Conservation (phyloP, 768 basidiomycete genomes). For the Tubosaeta brunneosetosa region DNA sequence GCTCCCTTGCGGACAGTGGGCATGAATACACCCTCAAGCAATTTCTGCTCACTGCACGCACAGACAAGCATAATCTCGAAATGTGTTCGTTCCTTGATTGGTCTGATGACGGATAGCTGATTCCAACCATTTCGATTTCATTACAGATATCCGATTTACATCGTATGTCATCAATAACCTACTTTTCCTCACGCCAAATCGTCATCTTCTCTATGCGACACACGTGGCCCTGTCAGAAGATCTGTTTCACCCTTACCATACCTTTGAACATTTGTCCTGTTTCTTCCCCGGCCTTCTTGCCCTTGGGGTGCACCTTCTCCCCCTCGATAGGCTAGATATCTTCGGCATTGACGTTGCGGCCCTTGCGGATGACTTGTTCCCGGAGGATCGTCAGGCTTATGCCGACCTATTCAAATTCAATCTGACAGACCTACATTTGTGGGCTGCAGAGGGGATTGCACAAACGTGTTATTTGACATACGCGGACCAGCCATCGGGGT, state of each 20-base stretch:
- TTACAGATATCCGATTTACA: slow-evolving; percentile 54
- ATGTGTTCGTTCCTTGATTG: slow-evolving; percentile 49
- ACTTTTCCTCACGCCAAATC: slow-evolving; percentile 10
- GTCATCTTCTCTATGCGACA: slow-evolving; percentile 51
- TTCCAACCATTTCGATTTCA: no score
- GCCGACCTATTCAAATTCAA: slow-evolving; percentile 40
- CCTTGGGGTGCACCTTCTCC: slow-evolving; percentile 61
- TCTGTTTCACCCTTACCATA: slow-evolving; percentile 36
- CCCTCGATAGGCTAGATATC: slow-evolving; percentile 46
- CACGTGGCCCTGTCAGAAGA: slow-evolving; percentile 34
- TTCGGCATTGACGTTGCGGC: slow-evolving; percentile 42
- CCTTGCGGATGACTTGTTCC: slow-evolving; percentile 26
- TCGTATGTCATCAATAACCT: slow-evolving; percentile 46
- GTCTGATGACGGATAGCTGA: background rate
- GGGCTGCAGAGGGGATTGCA: slow-evolving; percentile 74
- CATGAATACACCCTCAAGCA: slow-evolving; percentile 78
- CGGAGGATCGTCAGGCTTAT: slow-evolving; percentile 27
- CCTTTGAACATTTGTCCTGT: slow-evolving; percentile 70
- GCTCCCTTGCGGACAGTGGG: slow-evolving; percentile 62
- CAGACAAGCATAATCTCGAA: slow-evolving; percentile 56
- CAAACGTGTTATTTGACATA: slow-evolving; percentile 69
- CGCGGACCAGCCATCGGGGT: slow-evolving; percentile 62
- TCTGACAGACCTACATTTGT: slow-evolving; percentile 58
- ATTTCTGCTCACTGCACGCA: slow-evolving; percentile 59
- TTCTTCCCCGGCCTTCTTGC: slow-evolving; percentile 76